Evolutionary conservation across 163 green algal species (phyloP).

Genomic region (Volvox carteri): DNA sequence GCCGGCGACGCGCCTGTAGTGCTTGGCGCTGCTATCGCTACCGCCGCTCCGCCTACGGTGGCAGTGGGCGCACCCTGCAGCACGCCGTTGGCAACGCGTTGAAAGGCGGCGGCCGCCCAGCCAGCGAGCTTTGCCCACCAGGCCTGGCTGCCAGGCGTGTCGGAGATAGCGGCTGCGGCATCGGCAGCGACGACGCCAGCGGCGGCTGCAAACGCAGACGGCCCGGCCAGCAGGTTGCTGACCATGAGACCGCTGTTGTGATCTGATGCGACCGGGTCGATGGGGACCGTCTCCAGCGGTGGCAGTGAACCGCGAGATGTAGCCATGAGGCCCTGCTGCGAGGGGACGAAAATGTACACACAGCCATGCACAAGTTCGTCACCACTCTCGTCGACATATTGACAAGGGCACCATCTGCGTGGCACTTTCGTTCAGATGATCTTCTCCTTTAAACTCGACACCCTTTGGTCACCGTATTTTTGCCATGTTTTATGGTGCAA

Average conservation of each 20-base stretch:
- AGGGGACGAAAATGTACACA: no score
- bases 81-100: conserved; percentile 17
- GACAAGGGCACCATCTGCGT: no score
- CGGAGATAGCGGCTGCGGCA: no score
- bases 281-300: neutral
- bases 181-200: neutral
- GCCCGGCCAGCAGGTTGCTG: neutral
- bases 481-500: no score
- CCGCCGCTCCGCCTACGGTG: neutral
- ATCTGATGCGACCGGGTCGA: neutral
- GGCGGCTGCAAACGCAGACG: neutral
- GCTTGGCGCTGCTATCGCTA: neutral
- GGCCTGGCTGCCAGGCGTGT: neutral
- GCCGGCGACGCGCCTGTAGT: neutral
- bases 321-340: neutral
- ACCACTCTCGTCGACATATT: no score
- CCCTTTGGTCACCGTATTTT: no score
- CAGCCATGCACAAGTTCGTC: no score
- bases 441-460: no score
- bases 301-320: conserved; percentile 18
- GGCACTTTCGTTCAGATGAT: no score
- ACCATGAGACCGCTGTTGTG: conserved; percentile 27
- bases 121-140: conserved; percentile 54
- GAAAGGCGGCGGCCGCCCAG: conserved; percentile 48
- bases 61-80: neutral